Percentiles rank a stretch among this genome's conserved stretches.
phyloP scores from a whole-genome alignment of 768 basidiomycete genomes.

The Pulveroboletus sp. region DNA sequence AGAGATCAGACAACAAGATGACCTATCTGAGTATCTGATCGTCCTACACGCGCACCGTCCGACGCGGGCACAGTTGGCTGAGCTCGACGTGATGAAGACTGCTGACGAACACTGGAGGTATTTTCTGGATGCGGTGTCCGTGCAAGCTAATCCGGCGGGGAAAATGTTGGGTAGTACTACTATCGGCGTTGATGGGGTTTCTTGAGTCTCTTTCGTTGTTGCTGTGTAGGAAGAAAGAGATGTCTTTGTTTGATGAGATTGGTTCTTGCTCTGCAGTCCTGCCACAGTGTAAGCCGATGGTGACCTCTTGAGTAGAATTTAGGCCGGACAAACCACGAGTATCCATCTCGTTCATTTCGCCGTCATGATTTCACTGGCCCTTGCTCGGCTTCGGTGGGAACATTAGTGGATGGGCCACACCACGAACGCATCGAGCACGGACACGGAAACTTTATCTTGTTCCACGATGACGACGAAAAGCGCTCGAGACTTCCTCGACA shows the following conservation, averaged over 20 bases:
- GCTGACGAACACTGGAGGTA: slow-evolving; percentile 21
- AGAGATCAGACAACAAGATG: slow-evolving; percentile 38
- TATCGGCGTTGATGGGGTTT: neutral
- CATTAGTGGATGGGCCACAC: too few species aligned
- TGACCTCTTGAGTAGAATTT: too few species aligned
- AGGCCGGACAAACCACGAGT: too few species aligned
- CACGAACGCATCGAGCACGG: slow-evolving; percentile 9
- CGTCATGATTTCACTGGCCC: too few species aligned
- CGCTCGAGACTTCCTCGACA: slow-evolving; percentile 40
- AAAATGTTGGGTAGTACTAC: neutral
- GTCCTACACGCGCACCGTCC: slow-evolving; percentile 49
- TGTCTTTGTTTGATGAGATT: too few species aligned
- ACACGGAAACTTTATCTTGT: neutral
- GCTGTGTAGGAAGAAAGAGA: neutral
- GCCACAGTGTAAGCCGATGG: too few species aligned
- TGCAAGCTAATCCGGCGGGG: neutral
- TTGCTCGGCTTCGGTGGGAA: too few species aligned
- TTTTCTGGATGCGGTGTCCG: slow-evolving; percentile 14
- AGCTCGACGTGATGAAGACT: slow-evolving; percentile 10
- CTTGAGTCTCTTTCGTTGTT: neutral
- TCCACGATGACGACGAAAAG: slow-evolving; percentile 26
- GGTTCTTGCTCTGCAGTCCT: too few species aligned
- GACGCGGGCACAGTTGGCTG: slow-evolving; percentile 39
- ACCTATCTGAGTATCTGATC: slow-evolving; percentile 43
- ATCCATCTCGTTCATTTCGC: too few species aligned